Percentiles rank a stretch among this genome's conserved stretches.
Evolutionary conservation across 768 basidiomycete genomes (phyloP).

Genomic region (Mycena crocata): DNA sequence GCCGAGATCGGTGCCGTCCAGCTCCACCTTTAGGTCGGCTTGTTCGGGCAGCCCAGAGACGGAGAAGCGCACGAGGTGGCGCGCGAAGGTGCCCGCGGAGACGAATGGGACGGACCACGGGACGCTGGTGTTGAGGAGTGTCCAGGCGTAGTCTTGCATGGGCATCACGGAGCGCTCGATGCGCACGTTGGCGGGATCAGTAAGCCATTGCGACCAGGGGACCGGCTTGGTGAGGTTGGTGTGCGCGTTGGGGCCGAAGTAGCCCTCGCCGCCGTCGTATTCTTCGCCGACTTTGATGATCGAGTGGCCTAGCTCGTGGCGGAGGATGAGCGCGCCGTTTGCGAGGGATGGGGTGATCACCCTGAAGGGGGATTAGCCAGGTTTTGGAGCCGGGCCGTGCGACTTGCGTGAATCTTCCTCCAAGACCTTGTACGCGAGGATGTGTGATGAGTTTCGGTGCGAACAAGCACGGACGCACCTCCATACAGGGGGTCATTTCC

Average conservation of each 20-base stretch:
- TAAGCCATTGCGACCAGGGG: slow-evolving; percentile 82
- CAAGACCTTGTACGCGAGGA: slow-evolving; percentile 61
- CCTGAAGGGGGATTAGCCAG: slow-evolving; percentile 47
- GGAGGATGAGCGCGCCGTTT: slow-evolving; percentile 80
- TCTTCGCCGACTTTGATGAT: slow-evolving; percentile 80
- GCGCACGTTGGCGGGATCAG: slow-evolving; percentile 49
- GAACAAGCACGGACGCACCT: slow-evolving; percentile 54
- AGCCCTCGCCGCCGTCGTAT: slow-evolving; percentile 80
- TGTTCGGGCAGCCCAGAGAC: slow-evolving; percentile 73
- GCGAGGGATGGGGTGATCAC: slow-evolving; percentile 80
- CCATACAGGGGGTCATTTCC: slow-evolving; percentile 86
- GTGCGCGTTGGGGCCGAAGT: slow-evolving; percentile 77
- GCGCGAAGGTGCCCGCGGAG: slow-evolving; percentile 72
- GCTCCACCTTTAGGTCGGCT: slow-evolving; percentile 63
- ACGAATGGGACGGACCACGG: slow-evolving; percentile 72
- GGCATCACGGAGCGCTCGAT: slow-evolving; percentile 81
- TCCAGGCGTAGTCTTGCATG: slow-evolving; percentile 82
- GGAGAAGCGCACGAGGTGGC: slow-evolving; percentile 76
- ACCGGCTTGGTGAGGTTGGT: slow-evolving; percentile 55
- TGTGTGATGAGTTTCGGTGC: not conserved
- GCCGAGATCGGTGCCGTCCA: slow-evolving; percentile 70
- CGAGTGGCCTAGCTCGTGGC: slow-evolving; percentile 86
- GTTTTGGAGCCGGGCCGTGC: not conserved
- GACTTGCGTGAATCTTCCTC: slow-evolving; percentile 82
- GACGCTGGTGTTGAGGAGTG: slow-evolving; percentile 67